A percentile compares a stretch with the other conserved stretches of the same genome.
These are phyloP conservation scores for Silene noctiflora DNA, from an alignment of 179 eudicot genomes.

Conservation along the genomic window DNA sequence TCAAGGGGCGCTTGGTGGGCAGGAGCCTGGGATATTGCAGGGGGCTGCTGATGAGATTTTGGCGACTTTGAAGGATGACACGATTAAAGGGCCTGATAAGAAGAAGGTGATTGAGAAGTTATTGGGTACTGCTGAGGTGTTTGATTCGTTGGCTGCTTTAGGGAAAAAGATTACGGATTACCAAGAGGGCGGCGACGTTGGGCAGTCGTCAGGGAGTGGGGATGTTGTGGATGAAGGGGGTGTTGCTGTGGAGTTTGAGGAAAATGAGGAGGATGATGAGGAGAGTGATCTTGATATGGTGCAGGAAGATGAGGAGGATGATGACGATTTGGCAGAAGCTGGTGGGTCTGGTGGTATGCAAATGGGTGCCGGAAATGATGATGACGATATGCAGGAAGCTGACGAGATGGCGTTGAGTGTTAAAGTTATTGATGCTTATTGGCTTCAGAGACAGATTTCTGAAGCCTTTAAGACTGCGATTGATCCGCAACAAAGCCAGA, in stretches of 20 bases:
- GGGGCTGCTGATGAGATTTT: slow-evolving; percentile 95
- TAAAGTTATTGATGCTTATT: slow-evolving; percentile 92
- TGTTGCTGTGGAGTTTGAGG: slow-evolving; percentile 98
- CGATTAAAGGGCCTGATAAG: slow-evolving; percentile 64
- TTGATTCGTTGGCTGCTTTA: slow-evolving; percentile 67
- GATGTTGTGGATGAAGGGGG: slow-evolving; percentile 84
- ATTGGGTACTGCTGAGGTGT: slow-evolving; percentile 50
- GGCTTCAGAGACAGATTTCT: slow-evolving; percentile 96
- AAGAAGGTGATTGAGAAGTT: slow-evolving; percentile 88
- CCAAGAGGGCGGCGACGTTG: slow-evolving; percentile 60
- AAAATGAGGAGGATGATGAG: slow-evolving; percentile 89
- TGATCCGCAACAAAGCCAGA: slow-evolving; percentile 90
- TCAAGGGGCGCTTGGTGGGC: slow-evolving; percentile 89
- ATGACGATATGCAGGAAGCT: slow-evolving; percentile 67
- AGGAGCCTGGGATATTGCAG: slow-evolving; percentile 65
- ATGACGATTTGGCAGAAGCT: slow-evolving; percentile 61
- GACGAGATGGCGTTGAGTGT: slow-evolving; percentile 83
- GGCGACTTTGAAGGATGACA: slow-evolving; percentile 73
- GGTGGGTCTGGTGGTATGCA: slow-evolving; percentile 71
- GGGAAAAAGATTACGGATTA: slow-evolving; percentile 85
- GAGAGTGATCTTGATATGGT: slow-evolving; percentile 81
- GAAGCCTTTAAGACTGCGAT: slow-evolving; percentile 83
- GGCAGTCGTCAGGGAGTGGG: slow-evolving; percentile 41
- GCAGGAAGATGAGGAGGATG: slow-evolving; percentile 86
- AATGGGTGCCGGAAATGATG: slow-evolving; percentile 89